phyloP scores from a whole-genome alignment of 768 basidiomycete genomes.

The Suillus decipiens region DNA sequence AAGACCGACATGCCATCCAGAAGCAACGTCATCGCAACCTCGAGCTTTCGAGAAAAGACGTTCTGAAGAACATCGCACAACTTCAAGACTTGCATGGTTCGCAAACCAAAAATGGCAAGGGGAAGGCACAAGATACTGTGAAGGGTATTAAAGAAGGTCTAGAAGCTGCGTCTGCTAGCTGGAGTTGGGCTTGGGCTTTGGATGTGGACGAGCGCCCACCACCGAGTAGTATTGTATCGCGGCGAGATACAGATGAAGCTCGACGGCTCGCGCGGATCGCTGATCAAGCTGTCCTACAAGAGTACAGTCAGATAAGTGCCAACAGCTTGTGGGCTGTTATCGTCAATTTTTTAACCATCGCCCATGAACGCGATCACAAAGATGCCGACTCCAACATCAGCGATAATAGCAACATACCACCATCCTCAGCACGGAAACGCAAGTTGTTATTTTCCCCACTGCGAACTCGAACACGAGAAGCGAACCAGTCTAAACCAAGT shows the following conservation, averaged over 20 bases:
- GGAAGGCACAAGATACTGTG: slow-evolving; percentile 22
- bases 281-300: slow-evolving; percentile 62
- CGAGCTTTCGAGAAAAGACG: slow-evolving; percentile 64
- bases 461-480: slow-evolving; percentile 12
- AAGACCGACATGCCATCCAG: slow-evolving; percentile 58
- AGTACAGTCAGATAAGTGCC: slow-evolving; percentile 56
- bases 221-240: slow-evolving; percentile 87
- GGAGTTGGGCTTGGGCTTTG: slow-evolving; percentile 86
- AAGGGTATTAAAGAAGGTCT: slow-evolving; percentile 30
- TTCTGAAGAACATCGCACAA: slow-evolving; percentile 51
- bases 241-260: slow-evolving; percentile 85
- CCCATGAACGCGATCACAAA: slow-evolving; percentile 46
- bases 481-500: neutral
- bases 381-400: slow-evolving; percentile 19
- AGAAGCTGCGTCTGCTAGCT: slow-evolving; percentile 53
- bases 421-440: slow-evolving; percentile 22
- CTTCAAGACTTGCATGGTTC: slow-evolving; percentile 32
- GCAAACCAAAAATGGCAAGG: slow-evolving; percentile 21
- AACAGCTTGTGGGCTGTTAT: slow-evolving; percentile 75
- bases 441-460: slow-evolving; percentile 30
- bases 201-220: slow-evolving; percentile 83
- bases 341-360: slow-evolving; percentile 60
- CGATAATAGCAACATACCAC: neutral
- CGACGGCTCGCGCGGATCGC: slow-evolving; percentile 71
- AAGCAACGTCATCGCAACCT: slow-evolving; percentile 66